Evolutionary conservation across 2,329 filamentous ascomycete genomes (phyloP).

Genomic region (Venturia pyrina): DNA sequence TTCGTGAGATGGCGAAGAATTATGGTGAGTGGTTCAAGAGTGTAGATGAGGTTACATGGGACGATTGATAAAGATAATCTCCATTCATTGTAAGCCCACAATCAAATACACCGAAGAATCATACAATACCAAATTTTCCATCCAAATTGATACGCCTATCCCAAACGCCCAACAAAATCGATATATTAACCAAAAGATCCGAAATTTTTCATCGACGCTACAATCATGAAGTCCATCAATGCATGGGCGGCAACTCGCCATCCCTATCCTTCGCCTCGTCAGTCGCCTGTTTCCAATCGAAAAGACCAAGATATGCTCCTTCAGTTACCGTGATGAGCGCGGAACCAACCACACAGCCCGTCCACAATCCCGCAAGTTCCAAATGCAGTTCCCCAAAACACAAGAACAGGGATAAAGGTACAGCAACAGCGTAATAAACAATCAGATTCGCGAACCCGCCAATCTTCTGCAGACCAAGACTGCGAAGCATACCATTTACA

Average conservation of each 20-base stretch:
- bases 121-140: background rate
- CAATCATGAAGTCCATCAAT: background rate
- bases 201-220: background rate
- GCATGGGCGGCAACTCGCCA: conserved; percentile 13
- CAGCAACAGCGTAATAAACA: conserved; percentile 29
- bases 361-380: conserved; percentile 28
- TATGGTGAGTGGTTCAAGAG: too few species aligned
- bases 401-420: conserved; percentile 27
- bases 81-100: too few species aligned
- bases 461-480: conserved; percentile 28
- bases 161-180: background rate
- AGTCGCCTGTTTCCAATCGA: conserved; percentile 23
- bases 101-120: background rate
- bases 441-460: conserved; percentile 29
- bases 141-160: too few species aligned
- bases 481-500: conserved; percentile 27
- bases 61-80: too few species aligned
- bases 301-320: conserved; percentile 22
- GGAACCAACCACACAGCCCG: conserved; percentile 25
- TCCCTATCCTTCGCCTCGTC: conserved; percentile 23
- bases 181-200: background rate
- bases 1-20: too few species aligned
- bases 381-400: conserved; percentile 26
- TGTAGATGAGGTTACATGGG: too few species aligned
- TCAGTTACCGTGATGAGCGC: conserved; percentile 25